Base-by-base conservation (phyloP, 2,329 filamentous ascomycete genomes). In the Dothiorella sarmentorum region DNA sequence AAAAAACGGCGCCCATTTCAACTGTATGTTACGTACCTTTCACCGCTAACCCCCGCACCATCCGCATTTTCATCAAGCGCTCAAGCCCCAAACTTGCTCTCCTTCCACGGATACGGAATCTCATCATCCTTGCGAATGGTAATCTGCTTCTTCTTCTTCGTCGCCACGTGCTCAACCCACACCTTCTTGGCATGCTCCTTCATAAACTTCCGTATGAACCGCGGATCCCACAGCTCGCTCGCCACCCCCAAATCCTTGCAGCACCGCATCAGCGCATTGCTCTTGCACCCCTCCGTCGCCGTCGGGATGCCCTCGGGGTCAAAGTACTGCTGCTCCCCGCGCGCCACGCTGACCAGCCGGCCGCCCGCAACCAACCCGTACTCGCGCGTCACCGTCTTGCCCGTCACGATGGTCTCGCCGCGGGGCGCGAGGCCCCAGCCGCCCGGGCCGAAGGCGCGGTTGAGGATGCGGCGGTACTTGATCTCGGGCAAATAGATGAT, bases 401-500 rank as follows among this genome's bases (percentile, higher is more conserved):
- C 84, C n/a, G 90, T 91, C 1, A 96, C 89, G 11, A 91, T 87
- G 53, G 90, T 86, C 71, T 96, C 90, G 15, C 91, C 88, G 60
- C 92, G 80, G 9, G 94, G 94, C 58, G 93, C 93, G 57, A 99
- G 78, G 0, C 94, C 94, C 94, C 94, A 99, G 6, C 89, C 94
- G 56, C 95, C 94, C 0, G 94, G 94, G 0, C 94, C 93, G 76
- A 99, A 99, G 0, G 91, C 91, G 67, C 81, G 79, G 73, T 97
- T 97, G 67, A 99, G 75, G 63, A 96, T 93, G 63, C 93, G 81
- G 43, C 94, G 81, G 77, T 99, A 99, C 78, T 97, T 97, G 80
- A 99, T 97, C 80, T 99, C 94, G 11, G 94, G 94, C 60, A 99
- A 80, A 73, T 97, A 99, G 61, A 97, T 80, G 65, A 99, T 93